Conservation (phyloP, 805 yeast species). For the Candida suzukii region DNA sequence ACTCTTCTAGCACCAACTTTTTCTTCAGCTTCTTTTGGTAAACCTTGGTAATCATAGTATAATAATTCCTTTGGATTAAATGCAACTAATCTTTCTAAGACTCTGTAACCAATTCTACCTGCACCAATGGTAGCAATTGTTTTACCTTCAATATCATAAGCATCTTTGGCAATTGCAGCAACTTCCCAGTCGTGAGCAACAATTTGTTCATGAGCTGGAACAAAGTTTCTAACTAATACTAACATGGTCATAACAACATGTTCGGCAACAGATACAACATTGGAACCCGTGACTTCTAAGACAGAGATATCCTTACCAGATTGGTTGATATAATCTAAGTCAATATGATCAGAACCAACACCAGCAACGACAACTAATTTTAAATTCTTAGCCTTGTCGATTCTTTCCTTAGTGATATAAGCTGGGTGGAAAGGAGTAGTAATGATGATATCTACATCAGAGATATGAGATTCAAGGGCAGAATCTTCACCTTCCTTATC, state of each 20-base stretch:
- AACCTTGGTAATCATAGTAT: slow-evolving; percentile 69
- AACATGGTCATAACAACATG: slow-evolving; percentile 72
- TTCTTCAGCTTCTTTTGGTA: slow-evolving; percentile 51
- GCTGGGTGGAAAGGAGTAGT: slow-evolving; percentile 84
- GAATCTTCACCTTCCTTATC: slow-evolving; percentile 61
- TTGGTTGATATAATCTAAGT: slow-evolving; percentile 54
- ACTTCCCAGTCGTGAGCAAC: slow-evolving; percentile 63
- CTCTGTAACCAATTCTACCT: slow-evolving; percentile 75
- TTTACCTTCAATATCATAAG: slow-evolving; percentile 70
- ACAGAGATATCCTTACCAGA: slow-evolving; percentile 59
- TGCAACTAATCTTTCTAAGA: slow-evolving; percentile 62
- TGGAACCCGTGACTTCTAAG: slow-evolving; percentile 77
- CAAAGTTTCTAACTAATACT: slow-evolving; percentile 66
- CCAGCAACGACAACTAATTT: slow-evolving; percentile 74
- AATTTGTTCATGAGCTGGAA: slow-evolving; percentile 71
- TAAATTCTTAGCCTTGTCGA: slow-evolving; percentile 63
- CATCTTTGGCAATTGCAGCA: slow-evolving; percentile 67
- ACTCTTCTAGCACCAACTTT: slow-evolving; percentile 56
- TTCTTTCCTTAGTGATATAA: slow-evolving; percentile 59
- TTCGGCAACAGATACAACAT: slow-evolving; percentile 75
- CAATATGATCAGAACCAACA: slow-evolving; percentile 79
- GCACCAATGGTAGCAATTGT: slow-evolving; percentile 76
- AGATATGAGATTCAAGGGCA: slow-evolving; percentile 55
- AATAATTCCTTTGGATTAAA: slow-evolving; percentile 69
- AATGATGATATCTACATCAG: slow-evolving; percentile 69